Evolutionary conservation across 805 yeast genomes (phyloP).

Genomic region (Hanseniaspora guilliermondii): DNA sequence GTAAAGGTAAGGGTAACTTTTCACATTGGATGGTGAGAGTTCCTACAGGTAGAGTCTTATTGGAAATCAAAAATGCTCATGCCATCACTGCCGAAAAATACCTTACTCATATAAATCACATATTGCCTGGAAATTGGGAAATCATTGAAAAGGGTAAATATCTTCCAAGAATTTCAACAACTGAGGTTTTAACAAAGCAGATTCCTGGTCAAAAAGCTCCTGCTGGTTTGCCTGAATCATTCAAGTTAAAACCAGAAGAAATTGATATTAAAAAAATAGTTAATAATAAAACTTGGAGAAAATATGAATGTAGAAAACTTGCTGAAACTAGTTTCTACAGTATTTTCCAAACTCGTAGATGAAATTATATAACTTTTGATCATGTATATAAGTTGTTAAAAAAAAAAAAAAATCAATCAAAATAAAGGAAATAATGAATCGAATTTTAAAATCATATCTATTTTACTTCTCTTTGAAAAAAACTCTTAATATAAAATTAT

Average conservation of each 20-base stretch:
- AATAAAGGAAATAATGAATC: background rate
- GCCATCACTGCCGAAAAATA: constrained; percentile 85
- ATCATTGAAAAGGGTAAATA: constrained; percentile 51
- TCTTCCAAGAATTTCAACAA: constrained; percentile 42
- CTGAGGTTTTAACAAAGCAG: constrained; percentile 6
- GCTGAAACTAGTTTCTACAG: constrained; percentile 1
- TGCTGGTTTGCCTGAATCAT: constrained; percentile 11
- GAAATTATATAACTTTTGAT: background rate
- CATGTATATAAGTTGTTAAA: constrained; percentile 4
- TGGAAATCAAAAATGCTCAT: constrained; percentile 71
- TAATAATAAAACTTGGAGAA: constrained; percentile 12
- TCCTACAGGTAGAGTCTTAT: constrained; percentile 85
- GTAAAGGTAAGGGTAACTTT: constrained; percentile 96
- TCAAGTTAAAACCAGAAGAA: constrained; percentile 1
- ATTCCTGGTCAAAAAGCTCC: constrained; percentile 13
- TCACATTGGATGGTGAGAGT: constrained; percentile 96
- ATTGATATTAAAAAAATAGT: constrained; percentile 9
- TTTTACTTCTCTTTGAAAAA: no score
- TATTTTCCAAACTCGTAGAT: constrained; percentile 1
- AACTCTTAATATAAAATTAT: no score
- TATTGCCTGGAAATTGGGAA: constrained; percentile 86
- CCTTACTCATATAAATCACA: constrained; percentile 75
- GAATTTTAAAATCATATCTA: no score
- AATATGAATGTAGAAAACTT: constrained; percentile 15
- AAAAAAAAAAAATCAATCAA: constrained; percentile 9